Evolutionary conservation across 345 rosid species (phyloP).

Genomic region (Syzygium oleosum): DNA sequence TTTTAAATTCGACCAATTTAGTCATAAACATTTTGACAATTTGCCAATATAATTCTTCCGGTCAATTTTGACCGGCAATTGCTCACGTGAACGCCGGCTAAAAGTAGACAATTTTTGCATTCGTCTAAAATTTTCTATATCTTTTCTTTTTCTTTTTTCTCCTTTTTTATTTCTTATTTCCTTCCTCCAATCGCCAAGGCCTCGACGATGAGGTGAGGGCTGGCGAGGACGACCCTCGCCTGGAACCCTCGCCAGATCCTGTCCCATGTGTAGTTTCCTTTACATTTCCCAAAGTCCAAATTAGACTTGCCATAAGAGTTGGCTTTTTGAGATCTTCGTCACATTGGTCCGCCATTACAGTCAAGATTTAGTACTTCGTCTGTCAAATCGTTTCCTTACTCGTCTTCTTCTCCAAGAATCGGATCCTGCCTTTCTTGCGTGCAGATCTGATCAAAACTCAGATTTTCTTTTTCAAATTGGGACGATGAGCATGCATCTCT

Average conservation of each 20-base stretch:
- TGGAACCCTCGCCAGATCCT: neutral
- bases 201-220: neutral
- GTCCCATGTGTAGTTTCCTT: neutral
- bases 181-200: accelerated
- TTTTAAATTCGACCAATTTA: neutral
- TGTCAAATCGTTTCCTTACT: neutral
- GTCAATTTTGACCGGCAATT: neutral
- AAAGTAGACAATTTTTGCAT: neutral
- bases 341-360: neutral
- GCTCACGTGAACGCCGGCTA: neutral
- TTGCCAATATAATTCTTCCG: accelerated
- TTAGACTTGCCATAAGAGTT: neutral
- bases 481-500: neutral
- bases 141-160: accelerated
- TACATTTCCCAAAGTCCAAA: neutral
- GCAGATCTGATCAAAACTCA: neutral
- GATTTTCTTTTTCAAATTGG: neutral
- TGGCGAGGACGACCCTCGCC: neutral
- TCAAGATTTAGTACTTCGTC: neutral
- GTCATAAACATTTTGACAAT: neutral
- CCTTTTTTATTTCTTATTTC: accelerated
- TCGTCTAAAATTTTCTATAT: neutral
- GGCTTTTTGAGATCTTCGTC: neutral
- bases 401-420: neutral
- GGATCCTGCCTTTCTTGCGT: neutral